A percentile compares a stretch with the other conserved stretches of the same genome.
Conservation (phyloP, 148 eudicot genomes). For the Chenopodium album region DNA sequence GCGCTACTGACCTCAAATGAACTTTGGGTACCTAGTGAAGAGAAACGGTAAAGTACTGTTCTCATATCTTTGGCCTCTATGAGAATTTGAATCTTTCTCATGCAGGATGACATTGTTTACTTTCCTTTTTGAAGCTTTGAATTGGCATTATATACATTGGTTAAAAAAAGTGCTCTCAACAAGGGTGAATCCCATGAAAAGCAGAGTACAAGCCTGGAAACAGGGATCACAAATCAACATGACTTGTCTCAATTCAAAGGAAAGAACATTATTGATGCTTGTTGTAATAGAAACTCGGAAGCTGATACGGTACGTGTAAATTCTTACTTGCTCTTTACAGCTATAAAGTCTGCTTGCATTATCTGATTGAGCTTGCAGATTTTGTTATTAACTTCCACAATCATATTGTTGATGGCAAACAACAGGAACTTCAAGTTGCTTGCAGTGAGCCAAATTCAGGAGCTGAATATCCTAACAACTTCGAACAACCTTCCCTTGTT, state of each 20-base stretch:
- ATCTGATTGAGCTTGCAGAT: slow-evolving; percentile 37
- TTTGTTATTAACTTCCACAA: slow-evolving; percentile 38
- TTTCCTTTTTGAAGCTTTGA: slow-evolving; percentile 65
- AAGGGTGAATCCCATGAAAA: slow-evolving; percentile 52
- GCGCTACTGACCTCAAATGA: slow-evolving; percentile 90
- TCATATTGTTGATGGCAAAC: slow-evolving; percentile 27
- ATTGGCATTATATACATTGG: slow-evolving; percentile 72
- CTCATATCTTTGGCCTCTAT: neutral
- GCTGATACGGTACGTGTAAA: slow-evolving; percentile 46
- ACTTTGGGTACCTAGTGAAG: slow-evolving; percentile 95
- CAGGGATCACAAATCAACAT: slow-evolving; percentile 29
- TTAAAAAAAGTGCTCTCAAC: slow-evolving; percentile 54
- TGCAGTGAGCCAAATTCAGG: slow-evolving; percentile 44
- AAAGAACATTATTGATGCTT: slow-evolving; percentile 40
- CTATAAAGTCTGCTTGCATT: neutral
- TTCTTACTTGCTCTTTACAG: slow-evolving; percentile 35
- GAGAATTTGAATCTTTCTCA: slow-evolving; percentile 9
- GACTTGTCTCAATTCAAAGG: slow-evolving; percentile 48
- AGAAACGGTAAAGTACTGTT: slow-evolving; percentile 63
- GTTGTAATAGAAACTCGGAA: slow-evolving; percentile 42
- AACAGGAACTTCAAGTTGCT: slow-evolving; percentile 47
- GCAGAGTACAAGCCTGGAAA: slow-evolving; percentile 40
- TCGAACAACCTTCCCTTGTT: slow-evolving; percentile 42
- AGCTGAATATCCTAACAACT: slow-evolving; percentile 39
- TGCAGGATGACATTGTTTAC: slow-evolving; percentile 24